Base-by-base conservation (phyloP, 768 basidiomycete species). In the Boletus reticuloceps region DNA sequence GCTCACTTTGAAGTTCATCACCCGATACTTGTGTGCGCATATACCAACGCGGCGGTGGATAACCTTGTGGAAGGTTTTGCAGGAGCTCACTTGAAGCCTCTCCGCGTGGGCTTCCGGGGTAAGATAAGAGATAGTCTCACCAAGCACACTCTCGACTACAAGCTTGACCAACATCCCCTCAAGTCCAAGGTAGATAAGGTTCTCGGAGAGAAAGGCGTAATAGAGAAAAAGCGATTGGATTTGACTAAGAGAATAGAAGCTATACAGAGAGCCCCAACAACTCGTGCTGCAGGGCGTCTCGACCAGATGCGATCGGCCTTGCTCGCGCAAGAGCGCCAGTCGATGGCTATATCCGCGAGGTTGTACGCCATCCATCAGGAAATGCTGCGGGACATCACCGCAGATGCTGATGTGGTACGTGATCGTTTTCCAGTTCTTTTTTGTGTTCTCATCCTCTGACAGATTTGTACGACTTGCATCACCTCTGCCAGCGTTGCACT, bases 11-110 rank as follows among this genome's bases (percentile, higher is more conserved):
- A 88, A 68, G 84, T 95, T 11, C 82, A 89, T 6, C 82, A 89
- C 36, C 93, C 93, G 2, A 76, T 96, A 39, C 81, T 98, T 14
- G 88, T 96, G n/a, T 91, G 91, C 69, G 94, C 94, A 0, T 96
- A 91, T 66, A 97, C 95, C 39, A 95, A 97, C 61, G 90, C 85
- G 19, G 94, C 95, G 0, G 92, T 95, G 19, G 94, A 97, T 67
- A 91, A 95, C 61, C 83, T 97, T 10, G 83, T 94, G 37, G 85
- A 88, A 64, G 89, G 89, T 0, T 76, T 94, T 25, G 77, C 76
- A 10, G 69, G 72, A 8, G 75, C 79, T 1, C 82, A 83, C 5
- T 69, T 95, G 44, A 84, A 83, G 58, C 86, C 94, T 2, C 72
- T 96, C 2, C 88, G 95, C 3, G 78, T 94, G 20, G 92, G 91